Evolutionary conservation across 2,329 filamentous ascomycete species (phyloP).

Genomic region (Trichophyton verrucosum): DNA sequence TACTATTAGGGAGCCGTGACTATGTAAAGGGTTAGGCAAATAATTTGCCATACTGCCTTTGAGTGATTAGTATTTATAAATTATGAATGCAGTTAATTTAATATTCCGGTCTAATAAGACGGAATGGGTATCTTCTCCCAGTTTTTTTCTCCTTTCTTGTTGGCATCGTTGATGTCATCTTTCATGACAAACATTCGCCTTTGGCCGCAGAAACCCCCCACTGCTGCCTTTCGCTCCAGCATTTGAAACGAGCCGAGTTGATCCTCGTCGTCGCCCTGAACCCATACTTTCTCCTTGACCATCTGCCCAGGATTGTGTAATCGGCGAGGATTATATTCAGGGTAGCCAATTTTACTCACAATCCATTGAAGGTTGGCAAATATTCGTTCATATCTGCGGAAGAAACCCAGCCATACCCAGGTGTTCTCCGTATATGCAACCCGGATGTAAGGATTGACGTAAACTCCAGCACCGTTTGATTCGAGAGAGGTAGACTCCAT

Average conservation of each 20-base stretch:
- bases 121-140: conserved; percentile 9
- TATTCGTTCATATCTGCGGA: conserved; percentile 9
- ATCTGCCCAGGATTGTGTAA: conserved; percentile 4
- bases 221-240: conserved; percentile 4
- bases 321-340: conserved; percentile 11
- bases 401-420: conserved; percentile 8
- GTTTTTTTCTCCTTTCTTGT: conserved; percentile 8
- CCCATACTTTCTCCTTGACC: conserved; percentile 5
- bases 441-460: conserved; percentile 9
- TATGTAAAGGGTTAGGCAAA: not conserved
- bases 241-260: conserved; percentile 6
- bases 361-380: conserved; percentile 11
- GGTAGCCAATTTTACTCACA: conserved; percentile 10
- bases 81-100: not conserved
- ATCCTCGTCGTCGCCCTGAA: not conserved
- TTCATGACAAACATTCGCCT: conserved; percentile 12
- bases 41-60: not conserved
- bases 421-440: conserved; percentile 8
- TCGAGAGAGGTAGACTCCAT: conserved; percentile 2
- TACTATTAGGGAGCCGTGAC: not conserved
- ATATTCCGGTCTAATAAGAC: not conserved
- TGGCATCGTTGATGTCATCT: conserved; percentile 6
- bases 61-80: not conserved
- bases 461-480: conserved; percentile 6
- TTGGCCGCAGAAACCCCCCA: conserved; percentile 11